phyloP scores from a whole-genome alignment of 768 basidiomycete genomes.

The Tylopilus plumbeoviolaceoides region DNA sequence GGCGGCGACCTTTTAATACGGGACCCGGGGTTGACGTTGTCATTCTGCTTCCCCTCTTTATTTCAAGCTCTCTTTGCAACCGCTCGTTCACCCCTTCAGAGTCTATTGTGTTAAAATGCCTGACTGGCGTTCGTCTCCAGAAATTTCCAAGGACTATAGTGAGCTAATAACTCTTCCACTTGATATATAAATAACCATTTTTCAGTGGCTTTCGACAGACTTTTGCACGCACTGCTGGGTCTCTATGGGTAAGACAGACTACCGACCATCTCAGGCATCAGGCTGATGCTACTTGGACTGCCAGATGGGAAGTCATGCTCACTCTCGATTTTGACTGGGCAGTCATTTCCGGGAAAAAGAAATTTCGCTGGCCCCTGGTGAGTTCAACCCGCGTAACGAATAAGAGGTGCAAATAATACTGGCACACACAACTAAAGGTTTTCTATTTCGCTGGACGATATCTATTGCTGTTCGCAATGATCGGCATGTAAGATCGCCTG shows the following conservation, averaged over 20 bases:
- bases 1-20: slow-evolving; percentile 11
- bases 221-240: slow-evolving; percentile 43
- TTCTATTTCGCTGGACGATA: slow-evolving; percentile 48
- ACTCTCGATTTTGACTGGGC: slow-evolving; percentile 42
- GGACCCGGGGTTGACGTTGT: background rate
- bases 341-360: slow-evolving; percentile 37
- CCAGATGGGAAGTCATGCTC: slow-evolving; percentile 42
- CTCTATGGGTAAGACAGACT: slow-evolving; percentile 39
- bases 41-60: background rate
- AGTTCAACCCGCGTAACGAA: slow-evolving; percentile 19
- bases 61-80: background rate
- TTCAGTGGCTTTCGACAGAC: slow-evolving; percentile 36
- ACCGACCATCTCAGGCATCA: background rate
- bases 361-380: slow-evolving; percentile 47
- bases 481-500: slow-evolving; percentile 39
- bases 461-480: slow-evolving; percentile 39
- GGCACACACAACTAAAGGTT: slow-evolving; percentile 21
- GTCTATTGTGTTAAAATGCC: slow-evolving; percentile 29
- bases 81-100: background rate
- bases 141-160: slow-evolving; percentile 37
- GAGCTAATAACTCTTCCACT: slow-evolving; percentile 11
- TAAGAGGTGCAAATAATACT: background rate
- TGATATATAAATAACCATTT: background rate
- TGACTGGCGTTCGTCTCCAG: slow-evolving; percentile 37
- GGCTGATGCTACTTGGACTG: background rate